phyloP scores from a whole-genome alignment of 192 early-diverging fungal species.

The Thoreauomyces humboldtii region DNA sequence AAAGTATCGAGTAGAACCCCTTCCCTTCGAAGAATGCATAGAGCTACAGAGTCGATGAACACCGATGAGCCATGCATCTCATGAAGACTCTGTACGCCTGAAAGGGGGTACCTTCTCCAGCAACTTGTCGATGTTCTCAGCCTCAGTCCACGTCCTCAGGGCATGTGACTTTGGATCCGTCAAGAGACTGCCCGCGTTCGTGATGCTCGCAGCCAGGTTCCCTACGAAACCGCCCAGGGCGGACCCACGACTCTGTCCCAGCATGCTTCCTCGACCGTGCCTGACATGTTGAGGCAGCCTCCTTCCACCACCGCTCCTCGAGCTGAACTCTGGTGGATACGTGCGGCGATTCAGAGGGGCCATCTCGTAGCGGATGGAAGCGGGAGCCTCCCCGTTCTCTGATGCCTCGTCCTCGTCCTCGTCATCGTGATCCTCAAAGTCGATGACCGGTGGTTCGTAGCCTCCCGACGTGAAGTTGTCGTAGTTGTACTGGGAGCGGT shows the following conservation, averaged over 20 bases:
- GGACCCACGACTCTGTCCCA: neutral
- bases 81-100: neutral
- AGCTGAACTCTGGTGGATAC: neutral
- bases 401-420: conserved; percentile 32
- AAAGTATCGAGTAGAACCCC: conserved; percentile 78
- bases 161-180: conserved; percentile 53
- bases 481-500: too few species aligned
- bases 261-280: neutral
- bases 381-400: conserved; percentile 53
- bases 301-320: neutral
- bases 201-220: conserved; percentile 10
- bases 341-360: conserved; percentile 1
- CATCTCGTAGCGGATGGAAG: conserved; percentile 65
- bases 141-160: conserved; percentile 78
- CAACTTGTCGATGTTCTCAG: conserved; percentile 82
- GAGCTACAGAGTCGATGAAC: conserved; percentile 38
- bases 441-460: conserved; percentile 20
- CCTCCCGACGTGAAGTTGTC: conserved; percentile 2
- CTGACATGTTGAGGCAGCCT: neutral
- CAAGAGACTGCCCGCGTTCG: neutral
- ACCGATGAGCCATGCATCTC: neutral
- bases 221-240: neutral
- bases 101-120: conserved; percentile 21
- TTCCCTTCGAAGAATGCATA: conserved; percentile 90
- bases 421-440: conserved; percentile 11